Evolutionary conservation across 352 stramenopile species (phyloP), one percentile per base, ranked within the genome.

Genomic region (Pythium insidiosum): DNA sequence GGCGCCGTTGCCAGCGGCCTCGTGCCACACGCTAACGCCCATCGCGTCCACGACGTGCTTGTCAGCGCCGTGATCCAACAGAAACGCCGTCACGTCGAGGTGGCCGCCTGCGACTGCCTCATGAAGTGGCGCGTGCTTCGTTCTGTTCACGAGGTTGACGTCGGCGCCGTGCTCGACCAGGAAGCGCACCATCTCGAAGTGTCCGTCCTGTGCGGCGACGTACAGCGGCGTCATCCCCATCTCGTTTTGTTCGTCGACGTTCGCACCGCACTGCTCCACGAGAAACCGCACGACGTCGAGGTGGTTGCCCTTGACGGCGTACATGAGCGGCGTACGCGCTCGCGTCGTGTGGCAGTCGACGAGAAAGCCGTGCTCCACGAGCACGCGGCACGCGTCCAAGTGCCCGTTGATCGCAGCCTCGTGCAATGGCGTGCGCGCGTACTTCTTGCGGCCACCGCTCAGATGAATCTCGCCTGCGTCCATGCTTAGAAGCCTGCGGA

Each of bases 321-420:
- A 88, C 75, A 90, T 84, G 30, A 90, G 59, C 35, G 73, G 78
- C 25, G 78, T 90, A 18, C 78, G 61, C 11, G 65, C 72, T 31
- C 78, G 70, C 19, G 78, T 90, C 34, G 78, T 90, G 61, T 90
- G 78, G 44, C 73, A 84, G 37, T 85, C 73, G 18, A 90, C 73
- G 11, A 87, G 53, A 16, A 84, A 63, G 0, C 73, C 78, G 37
- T 66, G 75, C 28, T 59, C 53, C 16, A 90, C 68, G 18, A 88
- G 56, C 25, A 79, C 25, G 3, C 47, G 47, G 46, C 69, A 87
- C 4, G 70, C 64, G 0, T 61, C 53, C 33, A 81, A 43, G 43
- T 83, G 78, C 11, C 74, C 78, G 16, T 63, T 65, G 45, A 80
- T 84, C 5, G 78, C 72, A 4, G 78, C 74, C 48, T 90, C 78